A percentile compares a stretch with the other conserved stretches of the same genome.
Evolutionary conservation across 306 rosid species (phyloP).

Genomic region (Morella rubra): DNA sequence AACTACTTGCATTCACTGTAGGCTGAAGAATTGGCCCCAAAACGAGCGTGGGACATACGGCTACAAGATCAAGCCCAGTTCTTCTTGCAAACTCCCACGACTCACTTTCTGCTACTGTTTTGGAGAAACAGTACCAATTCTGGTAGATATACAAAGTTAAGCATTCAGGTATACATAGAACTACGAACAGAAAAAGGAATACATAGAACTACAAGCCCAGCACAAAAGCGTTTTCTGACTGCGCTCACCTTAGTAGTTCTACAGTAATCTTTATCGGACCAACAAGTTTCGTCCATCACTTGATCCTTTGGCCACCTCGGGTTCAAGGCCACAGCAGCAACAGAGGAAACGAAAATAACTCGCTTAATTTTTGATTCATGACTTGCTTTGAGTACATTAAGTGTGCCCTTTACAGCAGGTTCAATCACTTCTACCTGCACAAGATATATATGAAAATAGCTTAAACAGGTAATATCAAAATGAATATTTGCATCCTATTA

Average conservation of each 20-base stretch:
- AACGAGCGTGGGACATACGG: conserved; percentile 51
- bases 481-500: no score
- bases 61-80: conserved; percentile 51
- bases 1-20: conserved; percentile 57
- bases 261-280: conserved; percentile 50
- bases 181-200: no score
- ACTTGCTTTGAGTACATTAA: conserved; percentile 43
- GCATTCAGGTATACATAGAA: not conserved
- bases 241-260: conserved; percentile 31
- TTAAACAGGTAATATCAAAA: no score
- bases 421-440: conserved; percentile 29
- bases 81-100: conserved; percentile 53
- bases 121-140: conserved; percentile 77
- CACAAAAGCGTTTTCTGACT: not conserved
- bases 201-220: not conserved
- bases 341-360: conserved; percentile 43
- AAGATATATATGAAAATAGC: not conserved
- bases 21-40: conserved; percentile 66
- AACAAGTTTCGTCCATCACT: conserved; percentile 42
- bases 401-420: conserved; percentile 34
- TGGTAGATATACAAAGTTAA: conserved; percentile 12
- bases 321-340: conserved; percentile 27
- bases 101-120: conserved; percentile 75
- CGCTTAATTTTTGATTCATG: conserved; percentile 39
- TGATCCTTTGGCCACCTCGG: conserved; percentile 37